Evolutionary conservation across 352 stramenopile species (phyloP), one percentile per base, ranked within the genome.

Genomic region (Phytophthora pluvialis): DNA sequence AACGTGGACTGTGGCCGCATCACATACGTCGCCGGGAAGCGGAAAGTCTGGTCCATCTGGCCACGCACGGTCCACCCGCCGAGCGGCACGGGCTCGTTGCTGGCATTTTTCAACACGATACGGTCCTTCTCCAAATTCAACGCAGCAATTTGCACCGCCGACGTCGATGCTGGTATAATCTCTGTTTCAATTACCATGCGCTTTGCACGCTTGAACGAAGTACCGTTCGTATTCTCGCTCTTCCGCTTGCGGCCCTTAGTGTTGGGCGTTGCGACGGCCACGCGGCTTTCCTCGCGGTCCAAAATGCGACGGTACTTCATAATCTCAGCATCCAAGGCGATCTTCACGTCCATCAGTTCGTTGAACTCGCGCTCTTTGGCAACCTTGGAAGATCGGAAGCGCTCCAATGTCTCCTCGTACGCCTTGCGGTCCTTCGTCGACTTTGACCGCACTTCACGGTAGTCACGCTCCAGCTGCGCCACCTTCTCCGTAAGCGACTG

Each of bases 341-440:
- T 94, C 60, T 94, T 94, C 26, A 94, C 85, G 54, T 94, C 86
- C 86, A 94, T 94, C 43, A 94, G 77, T 57, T 94, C 86, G 54
- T 95, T 95, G 48, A 95, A 93, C 52, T 95, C 84, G 15, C 72
- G 70, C 36, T 93, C 85, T 71, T 93, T 93, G 3, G 77, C 74
- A 8, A 89, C 70, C 58, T 91, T 90, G 12, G 81, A 88, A 31
- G 78, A 71, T 13, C 86, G 82, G 51, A 89, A 83, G 28, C 82
- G 74, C 54, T 92, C 83, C 18, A 94, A 49, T 35, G 81, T 91
- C 47, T 67, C 61, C 53, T 94, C 86, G 57, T 91, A 91, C 28
- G 72, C 66, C 70, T 90, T 90, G 29, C 86, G 86, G 53, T 94
- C 83, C 16, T 92, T 84, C 32, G 88, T 91, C 52, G 88, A 89